A percentile compares a stretch with the other conserved stretches of the same genome.
phyloP scores from a whole-genome alignment of 2,329 filamentous ascomycete genomes.

The Botryotinia globosa region DNA sequence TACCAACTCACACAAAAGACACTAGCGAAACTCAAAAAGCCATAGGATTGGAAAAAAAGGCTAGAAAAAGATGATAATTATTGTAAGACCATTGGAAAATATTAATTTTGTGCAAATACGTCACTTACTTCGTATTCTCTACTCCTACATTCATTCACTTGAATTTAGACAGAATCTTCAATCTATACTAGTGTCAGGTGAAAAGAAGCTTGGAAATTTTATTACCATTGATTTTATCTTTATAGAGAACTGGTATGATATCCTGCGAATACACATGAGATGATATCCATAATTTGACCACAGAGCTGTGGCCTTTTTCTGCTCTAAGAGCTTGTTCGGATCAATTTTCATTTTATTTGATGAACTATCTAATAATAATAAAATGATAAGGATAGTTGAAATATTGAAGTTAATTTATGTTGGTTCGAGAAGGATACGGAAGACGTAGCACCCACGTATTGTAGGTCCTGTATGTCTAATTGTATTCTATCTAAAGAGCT shows the following conservation, averaged over 20 bases:
- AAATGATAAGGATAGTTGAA: too few species aligned
- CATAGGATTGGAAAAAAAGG: neutral
- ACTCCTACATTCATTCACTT: neutral
- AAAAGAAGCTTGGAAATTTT: accelerated
- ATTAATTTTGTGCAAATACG: neutral
- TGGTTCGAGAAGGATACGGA: too few species aligned
- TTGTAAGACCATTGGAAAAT: too few species aligned
- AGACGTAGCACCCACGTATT: too few species aligned
- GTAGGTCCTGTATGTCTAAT: too few species aligned
- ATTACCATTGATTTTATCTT: neutral
- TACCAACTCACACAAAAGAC: neutral
- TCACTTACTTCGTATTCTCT: neutral
- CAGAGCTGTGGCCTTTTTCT: neutral
- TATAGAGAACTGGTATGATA: neutral
- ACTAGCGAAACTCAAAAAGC: neutral
- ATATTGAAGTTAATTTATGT: too few species aligned
- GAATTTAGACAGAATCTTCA: too few species aligned
- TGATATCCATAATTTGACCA: neutral
- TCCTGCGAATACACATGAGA: neutral
- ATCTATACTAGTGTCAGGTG: neutral
- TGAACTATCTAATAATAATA: too few species aligned
- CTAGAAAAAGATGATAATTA: neutral
- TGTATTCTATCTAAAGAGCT: too few species aligned
- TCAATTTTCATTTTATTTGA: too few species aligned
- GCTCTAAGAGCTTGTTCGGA: too few species aligned